Evolutionary conservation across 2,329 filamentous ascomycete genomes (phyloP).

Genomic region (Trichophyton equinum): DNA sequence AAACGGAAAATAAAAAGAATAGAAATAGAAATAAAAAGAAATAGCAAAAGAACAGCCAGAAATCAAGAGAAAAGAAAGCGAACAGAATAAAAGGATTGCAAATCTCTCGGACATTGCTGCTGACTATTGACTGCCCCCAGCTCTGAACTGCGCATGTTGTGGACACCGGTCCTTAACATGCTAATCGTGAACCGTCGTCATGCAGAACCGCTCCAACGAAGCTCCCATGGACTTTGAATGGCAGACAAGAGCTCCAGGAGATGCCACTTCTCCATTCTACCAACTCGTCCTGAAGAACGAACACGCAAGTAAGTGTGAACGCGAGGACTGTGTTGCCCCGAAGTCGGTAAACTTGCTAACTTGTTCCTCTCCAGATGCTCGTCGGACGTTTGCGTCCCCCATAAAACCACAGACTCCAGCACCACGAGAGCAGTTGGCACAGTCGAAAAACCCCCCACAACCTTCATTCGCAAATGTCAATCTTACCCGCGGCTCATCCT

Average conservation of each 20-base stretch:
- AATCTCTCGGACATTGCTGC: neutral
- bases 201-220: conserved; percentile 31
- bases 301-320: conserved; percentile 15
- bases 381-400: conserved; percentile 34
- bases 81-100: too few species aligned
- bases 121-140: neutral
- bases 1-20: too few species aligned
- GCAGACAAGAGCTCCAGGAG: conserved; percentile 34
- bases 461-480: conserved; percentile 20
- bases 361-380: conserved; percentile 22
- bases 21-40: too few species aligned
- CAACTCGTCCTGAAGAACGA: conserved; percentile 35
- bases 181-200: conserved; percentile 11
- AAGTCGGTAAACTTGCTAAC: neutral
- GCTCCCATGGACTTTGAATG: conserved; percentile 42
- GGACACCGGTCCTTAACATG: neutral
- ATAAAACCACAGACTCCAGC: conserved; percentile 37
- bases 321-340: neutral
- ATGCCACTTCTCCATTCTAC: conserved; percentile 36
- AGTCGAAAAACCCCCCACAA: conserved; percentile 39
- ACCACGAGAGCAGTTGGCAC: conserved; percentile 38
- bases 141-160: neutral
- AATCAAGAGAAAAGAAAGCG: too few species aligned
- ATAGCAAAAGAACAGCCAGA: too few species aligned
- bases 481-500: conserved; percentile 29